Conservation (phyloP, 2,329 filamentous ascomycete species). For the Aureobasidium zeae region DNA sequence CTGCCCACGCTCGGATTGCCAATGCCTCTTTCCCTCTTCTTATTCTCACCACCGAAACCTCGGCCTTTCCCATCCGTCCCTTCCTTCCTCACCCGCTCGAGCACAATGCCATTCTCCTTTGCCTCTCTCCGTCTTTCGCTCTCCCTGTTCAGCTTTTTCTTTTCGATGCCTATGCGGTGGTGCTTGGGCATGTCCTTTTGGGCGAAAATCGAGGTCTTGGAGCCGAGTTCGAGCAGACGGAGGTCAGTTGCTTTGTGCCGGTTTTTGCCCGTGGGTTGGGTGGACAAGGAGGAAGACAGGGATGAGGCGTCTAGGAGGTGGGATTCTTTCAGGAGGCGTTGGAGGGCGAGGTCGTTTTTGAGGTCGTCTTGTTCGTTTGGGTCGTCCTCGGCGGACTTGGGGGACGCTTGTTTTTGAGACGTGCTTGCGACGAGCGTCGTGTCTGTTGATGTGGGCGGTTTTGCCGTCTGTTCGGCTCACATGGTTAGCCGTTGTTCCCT, state of each 20-base stretch:
- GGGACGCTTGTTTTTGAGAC: conserved; percentile 17
- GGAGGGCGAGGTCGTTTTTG: conserved; percentile 85
- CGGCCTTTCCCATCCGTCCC: conserved; percentile 22
- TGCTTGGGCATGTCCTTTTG: conserved; percentile 86
- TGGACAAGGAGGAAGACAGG: conserved; percentile 43
- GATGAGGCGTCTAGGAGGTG: conserved; percentile 63
- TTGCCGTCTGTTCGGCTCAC: conserved; percentile 36
- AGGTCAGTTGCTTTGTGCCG: conserved; percentile 76
- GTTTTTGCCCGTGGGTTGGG: conserved; percentile 55
- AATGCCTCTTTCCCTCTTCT: conserved; percentile 50
- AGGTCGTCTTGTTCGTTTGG: conserved; percentile 57
- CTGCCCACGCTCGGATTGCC: conserved; percentile 72
- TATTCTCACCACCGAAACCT: conserved; percentile 19
- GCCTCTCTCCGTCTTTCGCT: conserved; percentile 66
- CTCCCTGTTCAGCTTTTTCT: conserved; percentile 58
- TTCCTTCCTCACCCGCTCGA: conserved; percentile 53
- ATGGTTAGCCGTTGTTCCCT: conserved; percentile 1
- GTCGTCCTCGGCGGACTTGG: conserved; percentile 39
- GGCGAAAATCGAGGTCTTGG: conserved; percentile 62
- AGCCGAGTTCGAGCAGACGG: conserved; percentile 70
- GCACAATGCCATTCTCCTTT: conserved; percentile 78
- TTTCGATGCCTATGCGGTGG: conserved; percentile 73
- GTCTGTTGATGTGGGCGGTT: conserved; percentile 37
- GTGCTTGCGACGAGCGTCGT: conserved; percentile 23
- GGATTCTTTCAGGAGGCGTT: conserved; percentile 82